phyloP scores from a whole-genome alignment of 495 filamentous ascomycete species.

The Aspergillus asperescens region DNA sequence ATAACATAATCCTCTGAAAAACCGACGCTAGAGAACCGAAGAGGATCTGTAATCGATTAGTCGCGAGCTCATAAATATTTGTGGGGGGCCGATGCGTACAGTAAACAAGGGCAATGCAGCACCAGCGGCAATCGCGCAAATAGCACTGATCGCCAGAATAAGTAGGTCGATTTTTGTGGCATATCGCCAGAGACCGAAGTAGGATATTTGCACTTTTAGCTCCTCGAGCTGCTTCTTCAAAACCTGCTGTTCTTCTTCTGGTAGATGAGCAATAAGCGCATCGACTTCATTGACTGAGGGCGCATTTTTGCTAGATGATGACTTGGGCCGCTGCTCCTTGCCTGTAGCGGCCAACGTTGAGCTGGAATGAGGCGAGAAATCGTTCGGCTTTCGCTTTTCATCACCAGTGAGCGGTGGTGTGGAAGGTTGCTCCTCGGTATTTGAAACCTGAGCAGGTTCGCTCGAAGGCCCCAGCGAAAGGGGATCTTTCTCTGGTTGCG shows the following conservation, averaged over 20 bases:
- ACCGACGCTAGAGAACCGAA: slow-evolving; percentile 70
- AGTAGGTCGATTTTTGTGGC: slow-evolving; percentile 67
- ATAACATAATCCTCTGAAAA: slow-evolving; percentile 60
- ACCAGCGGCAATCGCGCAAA: slow-evolving; percentile 72
- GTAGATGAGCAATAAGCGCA: slow-evolving; percentile 36
- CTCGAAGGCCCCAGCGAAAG: background rate
- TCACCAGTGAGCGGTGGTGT: slow-evolving; percentile 2
- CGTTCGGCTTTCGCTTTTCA: slow-evolving; percentile 14
- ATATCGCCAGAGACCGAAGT: slow-evolving; percentile 71
- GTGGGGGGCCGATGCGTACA: slow-evolving; percentile 32
- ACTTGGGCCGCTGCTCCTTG: slow-evolving; percentile 20
- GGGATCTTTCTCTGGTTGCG: slow-evolving; percentile 6
- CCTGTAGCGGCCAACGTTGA: slow-evolving; percentile 17
- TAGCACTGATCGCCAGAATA: slow-evolving; percentile 59
- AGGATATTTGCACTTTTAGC: slow-evolving; percentile 57
- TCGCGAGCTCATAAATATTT: background rate
- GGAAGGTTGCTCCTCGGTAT: slow-evolving; percentile 1
- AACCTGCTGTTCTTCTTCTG: slow-evolving; percentile 56
- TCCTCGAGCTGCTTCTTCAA: slow-evolving; percentile 67
- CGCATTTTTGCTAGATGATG: slow-evolving; percentile 15
- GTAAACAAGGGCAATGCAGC: slow-evolving; percentile 86
- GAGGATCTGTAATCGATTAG: slow-evolving; percentile 41
- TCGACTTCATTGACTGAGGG: slow-evolving; percentile 24
- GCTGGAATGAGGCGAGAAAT: slow-evolving; percentile 21
- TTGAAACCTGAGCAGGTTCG: slow-evolving; percentile 11